Percentiles rank a stretch among this genome's conserved stretches.
Evolutionary conservation across 2,329 filamentous ascomycete species (phyloP).

Genomic region (Curvularia lunata): DNA sequence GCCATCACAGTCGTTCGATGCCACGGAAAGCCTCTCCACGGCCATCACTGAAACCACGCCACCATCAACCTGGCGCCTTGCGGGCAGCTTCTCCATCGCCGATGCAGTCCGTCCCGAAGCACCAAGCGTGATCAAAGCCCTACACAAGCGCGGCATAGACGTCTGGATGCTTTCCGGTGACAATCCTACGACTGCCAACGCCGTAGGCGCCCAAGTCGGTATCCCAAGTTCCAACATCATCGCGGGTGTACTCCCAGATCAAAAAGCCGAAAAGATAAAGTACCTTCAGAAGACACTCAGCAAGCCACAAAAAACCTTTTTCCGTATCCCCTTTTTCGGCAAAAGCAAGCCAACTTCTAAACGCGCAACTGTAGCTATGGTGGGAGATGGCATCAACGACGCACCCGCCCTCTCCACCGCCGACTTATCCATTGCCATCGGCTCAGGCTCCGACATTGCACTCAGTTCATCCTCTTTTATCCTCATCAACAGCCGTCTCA

Average conservation of each 20-base stretch:
- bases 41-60: constrained; percentile 4
- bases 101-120: constrained; percentile 83
- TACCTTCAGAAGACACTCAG: constrained; percentile 50
- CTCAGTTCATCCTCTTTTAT: constrained; percentile 84
- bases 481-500: constrained; percentile 73
- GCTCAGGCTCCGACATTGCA: constrained; percentile 81
- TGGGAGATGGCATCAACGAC: constrained; percentile 87
- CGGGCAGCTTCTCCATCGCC: constrained; percentile 74
- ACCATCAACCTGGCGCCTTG: constrained; percentile 53
- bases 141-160: constrained; percentile 69
- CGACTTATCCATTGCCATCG: constrained; percentile 83
- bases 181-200: constrained; percentile 81
- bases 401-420: constrained; percentile 79
- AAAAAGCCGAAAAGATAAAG: constrained; percentile 77
- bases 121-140: constrained; percentile 65
- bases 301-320: constrained; percentile 25
- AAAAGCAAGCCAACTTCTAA: constrained; percentile 9
- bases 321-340: constrained; percentile 26
- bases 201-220: constrained; percentile 76
- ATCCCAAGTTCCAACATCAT: constrained; percentile 78
- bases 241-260: constrained; percentile 81
- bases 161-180: constrained; percentile 96
- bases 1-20: background rate
- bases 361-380: constrained; percentile 75
- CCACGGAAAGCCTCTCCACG: constrained; percentile 2